Evolutionary conservation across 345 rosid genomes (phyloP).

Genomic region (Garcia nutans): DNA sequence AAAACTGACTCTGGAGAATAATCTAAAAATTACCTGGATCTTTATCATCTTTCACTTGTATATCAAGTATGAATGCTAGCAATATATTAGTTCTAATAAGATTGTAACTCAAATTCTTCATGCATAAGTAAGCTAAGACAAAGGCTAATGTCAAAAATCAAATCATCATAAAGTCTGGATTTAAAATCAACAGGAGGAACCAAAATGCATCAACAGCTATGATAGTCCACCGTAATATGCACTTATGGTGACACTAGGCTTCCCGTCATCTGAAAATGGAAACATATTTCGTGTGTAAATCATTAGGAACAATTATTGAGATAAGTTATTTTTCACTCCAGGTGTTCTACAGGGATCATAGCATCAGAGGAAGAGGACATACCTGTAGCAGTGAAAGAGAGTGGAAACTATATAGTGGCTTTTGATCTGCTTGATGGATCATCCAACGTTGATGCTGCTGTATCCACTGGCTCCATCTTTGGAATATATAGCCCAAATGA

Average conservation of each 20-base stretch:
- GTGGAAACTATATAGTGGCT: conserved; percentile 86
- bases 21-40: neutral
- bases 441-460: conserved; percentile 92
- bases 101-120: neutral
- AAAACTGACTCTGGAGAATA: neutral
- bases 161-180: neutral
- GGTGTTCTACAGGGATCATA: conserved; percentile 96
- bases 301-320: neutral
- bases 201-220: neutral
- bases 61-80: neutral
- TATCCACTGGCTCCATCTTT: conserved; percentile 93
- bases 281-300: neutral
- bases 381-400: conserved; percentile 93
- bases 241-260: neutral
- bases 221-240: neutral
- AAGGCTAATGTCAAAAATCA: neutral
- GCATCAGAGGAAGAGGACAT: conserved; percentile 98
- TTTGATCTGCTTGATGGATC: conserved; percentile 98
- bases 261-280: neutral
- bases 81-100: neutral
- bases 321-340: conserved; percentile 27
- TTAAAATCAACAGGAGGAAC: neutral
- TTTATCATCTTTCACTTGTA: neutral
- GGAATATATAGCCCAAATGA: conserved; percentile 94
- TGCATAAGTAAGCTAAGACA: neutral